Conservation (phyloP, 176 grass and related monocot genomes). For the Musa beccarii region DNA sequence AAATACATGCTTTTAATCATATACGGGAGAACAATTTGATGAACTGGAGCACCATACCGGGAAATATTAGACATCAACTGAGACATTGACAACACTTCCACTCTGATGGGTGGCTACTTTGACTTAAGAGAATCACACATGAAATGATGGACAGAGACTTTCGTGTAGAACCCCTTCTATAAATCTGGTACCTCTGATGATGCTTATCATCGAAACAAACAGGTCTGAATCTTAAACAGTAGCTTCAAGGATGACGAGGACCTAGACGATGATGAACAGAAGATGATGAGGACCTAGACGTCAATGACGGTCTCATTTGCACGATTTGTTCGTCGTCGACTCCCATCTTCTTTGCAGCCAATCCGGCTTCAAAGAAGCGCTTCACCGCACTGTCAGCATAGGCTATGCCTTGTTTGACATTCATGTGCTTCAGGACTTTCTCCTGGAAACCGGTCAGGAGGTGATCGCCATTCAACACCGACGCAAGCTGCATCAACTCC, state of each 20-base stretch:
- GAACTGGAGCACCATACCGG: too few relatives aligned
- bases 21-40: too few relatives aligned
- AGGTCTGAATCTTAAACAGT: not conserved
- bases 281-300: constrained; percentile 34
- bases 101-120: too few relatives aligned
- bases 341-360: constrained; percentile 58
- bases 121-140: too few relatives aligned
- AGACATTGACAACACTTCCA: too few relatives aligned
- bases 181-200: too few relatives aligned
- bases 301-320: constrained; percentile 93
- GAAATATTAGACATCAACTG: too few relatives aligned
- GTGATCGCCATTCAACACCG: constrained; percentile 82
- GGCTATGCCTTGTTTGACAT: constrained; percentile 73
- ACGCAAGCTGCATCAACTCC: constrained; percentile 76
- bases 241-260: constrained; percentile 18
- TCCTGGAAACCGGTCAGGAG: constrained; percentile 58
- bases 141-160: too few relatives aligned
- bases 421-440: constrained; percentile 51
- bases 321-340: constrained; percentile 74
- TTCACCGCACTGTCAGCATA: constrained; percentile 52
- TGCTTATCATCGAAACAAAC: not conserved
- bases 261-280: constrained; percentile 15
- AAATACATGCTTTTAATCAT: too few relatives aligned
- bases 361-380: constrained; percentile 74
- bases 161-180: too few relatives aligned